Percentiles rank a stretch among this genome's conserved stretches.
Conservation (phyloP, 331 rosid species). For the Phaseolus coccineus region DNA sequence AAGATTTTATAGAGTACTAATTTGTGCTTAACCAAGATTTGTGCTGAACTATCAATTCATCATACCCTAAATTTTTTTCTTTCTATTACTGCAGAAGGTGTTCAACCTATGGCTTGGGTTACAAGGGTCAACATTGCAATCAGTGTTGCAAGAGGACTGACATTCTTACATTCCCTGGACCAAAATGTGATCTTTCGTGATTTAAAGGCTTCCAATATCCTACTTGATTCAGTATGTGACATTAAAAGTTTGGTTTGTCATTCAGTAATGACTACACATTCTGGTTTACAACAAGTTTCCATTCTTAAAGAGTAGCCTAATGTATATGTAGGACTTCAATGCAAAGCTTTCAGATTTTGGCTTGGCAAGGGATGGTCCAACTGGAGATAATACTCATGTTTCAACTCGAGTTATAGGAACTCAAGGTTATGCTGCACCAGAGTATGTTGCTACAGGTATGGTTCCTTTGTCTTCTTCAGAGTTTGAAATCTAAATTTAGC, state of each 20-base stretch:
- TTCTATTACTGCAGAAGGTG: conserved; percentile 67
- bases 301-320: conserved; percentile 32
- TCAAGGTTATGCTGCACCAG: conserved; percentile 97
- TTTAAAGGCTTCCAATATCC: conserved; percentile 92
- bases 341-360: conserved; percentile 92
- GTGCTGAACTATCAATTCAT: not conserved
- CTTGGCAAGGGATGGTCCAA: conserved; percentile 96
- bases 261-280: conserved; percentile 13
- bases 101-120: conserved; percentile 85
- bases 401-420: conserved; percentile 93
- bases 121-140: conserved; percentile 73
- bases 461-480: conserved; percentile 3
- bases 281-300: conserved; percentile 3
- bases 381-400: conserved; percentile 94
- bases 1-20: not conserved
- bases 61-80: conserved; percentile 19
- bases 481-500: conserved; percentile 15
- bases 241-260: conserved; percentile 33
- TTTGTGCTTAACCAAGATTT: conserved; percentile 4
- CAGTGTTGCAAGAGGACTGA: conserved; percentile 76
- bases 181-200: conserved; percentile 90
- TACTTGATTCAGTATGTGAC: conserved; percentile 81
- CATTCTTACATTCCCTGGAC: conserved; percentile 75
- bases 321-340: conserved; percentile 71
- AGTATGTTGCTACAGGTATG: conserved; percentile 92